These are phyloP conservation scores for Aspergillus arachidicola DNA, from an alignment of 2,329 filamentous ascomycete species.

Conservation along the genomic window DNA sequence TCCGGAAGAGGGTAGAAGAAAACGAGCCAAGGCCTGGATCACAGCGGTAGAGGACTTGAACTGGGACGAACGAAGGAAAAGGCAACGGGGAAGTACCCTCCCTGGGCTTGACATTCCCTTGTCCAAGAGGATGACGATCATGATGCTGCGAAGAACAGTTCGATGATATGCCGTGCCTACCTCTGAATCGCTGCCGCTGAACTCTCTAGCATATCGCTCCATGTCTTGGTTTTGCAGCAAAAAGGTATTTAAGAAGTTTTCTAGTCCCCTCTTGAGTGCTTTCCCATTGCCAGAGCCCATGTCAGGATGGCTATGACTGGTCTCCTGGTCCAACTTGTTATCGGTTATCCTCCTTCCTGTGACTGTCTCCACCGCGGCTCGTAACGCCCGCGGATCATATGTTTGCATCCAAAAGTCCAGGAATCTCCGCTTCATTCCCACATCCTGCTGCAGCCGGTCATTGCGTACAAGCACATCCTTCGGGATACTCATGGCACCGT, in stretches of 20 bases:
- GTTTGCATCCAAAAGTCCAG: conserved; percentile 60
- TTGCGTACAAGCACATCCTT: conserved; percentile 52
- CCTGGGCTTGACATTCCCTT: conserved; percentile 48
- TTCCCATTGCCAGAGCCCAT: conserved; percentile 19
- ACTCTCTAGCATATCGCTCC: conserved; percentile 22
- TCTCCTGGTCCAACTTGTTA: conserved; percentile 14
- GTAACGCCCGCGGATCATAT: conserved; percentile 56
- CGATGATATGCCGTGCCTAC: conserved; percentile 56
- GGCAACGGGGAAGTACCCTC: conserved; percentile 38
- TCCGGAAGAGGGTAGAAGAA: conserved; percentile 62
- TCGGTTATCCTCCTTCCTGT: conserved; percentile 55
- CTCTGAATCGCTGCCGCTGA: conserved; percentile 39
- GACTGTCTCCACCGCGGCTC: conserved; percentile 60
- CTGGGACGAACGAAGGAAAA: conserved; percentile 56
- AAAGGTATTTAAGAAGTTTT: conserved; percentile 59
- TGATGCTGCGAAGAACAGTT: conserved; percentile 59
- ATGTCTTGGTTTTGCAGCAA: conserved; percentile 62
- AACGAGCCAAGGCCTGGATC: conserved; percentile 53
- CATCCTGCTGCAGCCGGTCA: conserved; percentile 55
- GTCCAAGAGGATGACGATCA: conserved; percentile 64
- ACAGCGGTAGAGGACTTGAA: conserved; percentile 60
- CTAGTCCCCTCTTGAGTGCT: conserved; percentile 47
- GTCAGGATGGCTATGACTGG: not conserved
- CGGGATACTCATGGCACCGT: conserved; percentile 59
- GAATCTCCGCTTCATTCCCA: conserved; percentile 61